Base-by-base conservation (phyloP, 2,329 filamentous ascomycete genomes). In the Ascochyta viciae-villosae region DNA sequence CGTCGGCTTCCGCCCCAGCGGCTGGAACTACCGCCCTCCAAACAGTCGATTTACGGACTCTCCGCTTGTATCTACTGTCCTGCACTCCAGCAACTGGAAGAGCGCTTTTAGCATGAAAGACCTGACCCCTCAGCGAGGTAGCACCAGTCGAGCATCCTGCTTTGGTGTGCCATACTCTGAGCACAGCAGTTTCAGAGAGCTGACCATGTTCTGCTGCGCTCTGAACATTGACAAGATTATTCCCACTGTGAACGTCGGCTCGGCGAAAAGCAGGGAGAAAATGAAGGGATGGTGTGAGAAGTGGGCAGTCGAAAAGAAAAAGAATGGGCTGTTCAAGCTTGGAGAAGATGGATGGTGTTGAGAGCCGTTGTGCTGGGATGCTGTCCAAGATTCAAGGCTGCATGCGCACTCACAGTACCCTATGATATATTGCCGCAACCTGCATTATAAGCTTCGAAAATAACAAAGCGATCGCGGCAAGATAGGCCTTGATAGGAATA, bases 131-230 rank as follows among this genome's bases (percentile, higher is more conserved):
- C 92, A 96, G 76, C 84, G 92, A 4, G 95, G 95, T 3, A 93
- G 90, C 76, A 93, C 90, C 3, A 84, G 84, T 43, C 88, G 94
- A 65, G 90, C 90, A 34, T 89, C 89, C 74, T 97, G 92, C 74
- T 96, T 96, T 65, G 93, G 92, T 0, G 95, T 98, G 2, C 95
- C 95, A 2, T 99, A 99, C 73, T 93, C 89, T 47, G 95, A 99
- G 78, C 95, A 99, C 74, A 95, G 90, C 74, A 96, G 91, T 59
- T 99, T 99, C 72, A 84, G 94, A 37, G 95, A 99, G 80, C 77
- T 99, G 71, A 94, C 92, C 0, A 89, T 98, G 84, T 99, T 99
- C 72, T 86, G 94, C 64, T 95, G 95, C 82, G 86, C 89, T 19
- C 74, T 99, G 74, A 81, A 90, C 53, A 96, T 99, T 62, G 92